Evolutionary conservation across 129 eudicot genomes (phyloP).

Genomic region (Escallonia rubra): DNA sequence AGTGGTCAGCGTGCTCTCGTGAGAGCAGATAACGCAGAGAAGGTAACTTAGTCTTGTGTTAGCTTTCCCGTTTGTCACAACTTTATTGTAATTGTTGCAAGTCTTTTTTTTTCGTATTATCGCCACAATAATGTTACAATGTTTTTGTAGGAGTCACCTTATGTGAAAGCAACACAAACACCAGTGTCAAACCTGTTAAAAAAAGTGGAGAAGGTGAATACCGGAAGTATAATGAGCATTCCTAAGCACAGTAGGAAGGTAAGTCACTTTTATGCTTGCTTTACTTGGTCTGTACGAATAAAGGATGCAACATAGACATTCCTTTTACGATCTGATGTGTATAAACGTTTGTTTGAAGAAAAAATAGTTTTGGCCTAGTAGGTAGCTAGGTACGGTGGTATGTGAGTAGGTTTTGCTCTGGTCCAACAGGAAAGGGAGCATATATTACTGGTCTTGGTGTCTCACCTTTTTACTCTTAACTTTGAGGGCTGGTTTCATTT

Average conservation of each 20-base stretch:
- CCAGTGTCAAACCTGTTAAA: slow-evolving; percentile 66
- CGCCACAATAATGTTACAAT: no score
- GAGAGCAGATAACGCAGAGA: slow-evolving; percentile 25
- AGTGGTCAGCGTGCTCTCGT: slow-evolving; percentile 35
- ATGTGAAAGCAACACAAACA: slow-evolving; percentile 34
- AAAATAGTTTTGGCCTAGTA: background rate
- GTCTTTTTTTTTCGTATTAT: no score
- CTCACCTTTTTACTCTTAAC: background rate
- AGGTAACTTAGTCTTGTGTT: slow-evolving; percentile 6
- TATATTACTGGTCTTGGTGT: background rate
- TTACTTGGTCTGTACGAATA: background rate
- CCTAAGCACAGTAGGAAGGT: slow-evolving; percentile 95
- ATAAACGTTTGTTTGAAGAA: background rate
- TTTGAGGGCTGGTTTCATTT: background rate
- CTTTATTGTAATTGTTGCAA: no score
- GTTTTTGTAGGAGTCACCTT: slow-evolving; percentile 38
- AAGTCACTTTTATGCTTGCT: slow-evolving; percentile 1
- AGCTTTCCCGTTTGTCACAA: no score
- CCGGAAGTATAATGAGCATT: slow-evolving; percentile 47
- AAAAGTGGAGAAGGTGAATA: slow-evolving; percentile 51
- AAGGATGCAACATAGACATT: background rate
- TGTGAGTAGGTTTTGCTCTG: background rate
- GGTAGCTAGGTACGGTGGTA: background rate
- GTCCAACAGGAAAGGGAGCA: background rate
- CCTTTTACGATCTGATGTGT: background rate